These are phyloP conservation scores for Tubosaeta sp. DNA, from an alignment of 768 basidiomycete species.

Conservation along the genomic window DNA sequence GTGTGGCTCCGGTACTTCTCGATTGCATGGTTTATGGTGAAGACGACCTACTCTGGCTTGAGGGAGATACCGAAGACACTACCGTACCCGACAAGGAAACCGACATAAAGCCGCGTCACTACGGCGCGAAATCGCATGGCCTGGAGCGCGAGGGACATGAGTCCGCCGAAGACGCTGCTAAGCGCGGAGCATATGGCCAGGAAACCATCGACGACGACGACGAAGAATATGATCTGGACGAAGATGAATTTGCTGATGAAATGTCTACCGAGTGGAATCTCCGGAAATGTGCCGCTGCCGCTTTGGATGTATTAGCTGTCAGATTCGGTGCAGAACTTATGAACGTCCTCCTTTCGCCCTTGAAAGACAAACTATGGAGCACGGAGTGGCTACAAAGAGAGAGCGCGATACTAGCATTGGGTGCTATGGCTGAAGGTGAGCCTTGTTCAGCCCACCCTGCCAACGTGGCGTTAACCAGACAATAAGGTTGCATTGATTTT, in stretches of 20 bases:
- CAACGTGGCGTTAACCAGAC: conserved; percentile 7
- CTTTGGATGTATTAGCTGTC: conserved; percentile 93
- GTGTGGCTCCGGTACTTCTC: conserved; percentile 91
- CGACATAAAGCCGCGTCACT: conserved; percentile 96
- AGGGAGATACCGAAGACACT: conserved; percentile 87
- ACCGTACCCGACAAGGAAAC: conserved; percentile 88
- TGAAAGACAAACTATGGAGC: conserved; percentile 94
- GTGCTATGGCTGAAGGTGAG: conserved; percentile 97
- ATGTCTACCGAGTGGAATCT: conserved; percentile 99
- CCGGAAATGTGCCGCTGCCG: conserved; percentile 96
- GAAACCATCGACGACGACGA: conserved; percentile 83
- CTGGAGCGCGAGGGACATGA: conserved; percentile 64
- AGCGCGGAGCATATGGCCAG: conserved; percentile 67
- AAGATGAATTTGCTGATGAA: conserved; percentile 89
- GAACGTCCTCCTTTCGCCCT: conserved; percentile 78
- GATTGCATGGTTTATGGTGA: conserved; percentile 98
- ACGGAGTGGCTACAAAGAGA: conserved; percentile 91
- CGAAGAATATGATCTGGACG: conserved; percentile 82
- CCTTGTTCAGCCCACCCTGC: conserved; percentile 3
- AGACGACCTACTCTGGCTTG: conserved; percentile 92
- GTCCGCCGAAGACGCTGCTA: conserved; percentile 34
- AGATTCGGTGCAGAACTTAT: conserved; percentile 88
- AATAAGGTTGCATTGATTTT: conserved; percentile 88
- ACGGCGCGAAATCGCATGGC: conserved; percentile 80
- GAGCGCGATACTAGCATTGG: conserved; percentile 91